phyloP scores from a whole-genome alignment of 2,329 filamentous ascomycete species.

The Simplicillium aogashimaense region DNA sequence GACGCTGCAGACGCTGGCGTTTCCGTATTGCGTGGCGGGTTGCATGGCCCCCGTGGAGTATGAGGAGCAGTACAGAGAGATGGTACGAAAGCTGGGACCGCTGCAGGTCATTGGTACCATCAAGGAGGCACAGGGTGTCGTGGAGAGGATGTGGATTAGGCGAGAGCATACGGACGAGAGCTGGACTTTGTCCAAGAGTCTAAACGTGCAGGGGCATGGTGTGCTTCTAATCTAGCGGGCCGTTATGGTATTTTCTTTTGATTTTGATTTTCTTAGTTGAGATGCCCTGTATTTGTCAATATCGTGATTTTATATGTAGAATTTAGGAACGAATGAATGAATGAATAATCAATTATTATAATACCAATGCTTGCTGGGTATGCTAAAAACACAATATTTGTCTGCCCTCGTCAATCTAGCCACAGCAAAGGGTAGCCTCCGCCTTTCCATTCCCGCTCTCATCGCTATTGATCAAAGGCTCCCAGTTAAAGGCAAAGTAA shows the following conservation, averaged over 20 bases:
- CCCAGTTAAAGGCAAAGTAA: conserved; percentile 66
- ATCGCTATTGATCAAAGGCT: conserved; percentile 21
- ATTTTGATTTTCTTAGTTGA: no score
- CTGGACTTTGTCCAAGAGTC: conserved; percentile 33
- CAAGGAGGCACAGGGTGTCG: conserved; percentile 30
- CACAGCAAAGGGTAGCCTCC: conserved; percentile 31
- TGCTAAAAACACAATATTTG: not conserved
- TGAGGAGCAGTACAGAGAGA: conserved; percentile 29
- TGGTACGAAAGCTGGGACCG: conserved; percentile 29
- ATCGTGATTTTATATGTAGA: conserved; percentile 13
- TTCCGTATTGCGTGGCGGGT: conserved; percentile 31
- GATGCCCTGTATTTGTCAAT: no score
- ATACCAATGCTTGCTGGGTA: no score
- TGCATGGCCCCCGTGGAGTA: conserved; percentile 27
- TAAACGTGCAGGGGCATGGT: conserved; percentile 28
- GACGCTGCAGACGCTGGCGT: conserved; percentile 25
- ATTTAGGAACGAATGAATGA: no score
- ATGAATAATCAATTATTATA: no score
- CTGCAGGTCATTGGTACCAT: conserved; percentile 35
- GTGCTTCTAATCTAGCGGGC: conserved; percentile 23
- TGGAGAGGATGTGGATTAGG: conserved; percentile 35
- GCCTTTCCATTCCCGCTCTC: conserved; percentile 21
- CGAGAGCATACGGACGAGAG: conserved; percentile 27
- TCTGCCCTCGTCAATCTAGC: conserved; percentile 12
- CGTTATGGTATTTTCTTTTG: no score